Evolutionary conservation across 225 moss, liverwort and hornwort genomes (phyloP).

Genomic region (Lunularia cruciata): DNA sequence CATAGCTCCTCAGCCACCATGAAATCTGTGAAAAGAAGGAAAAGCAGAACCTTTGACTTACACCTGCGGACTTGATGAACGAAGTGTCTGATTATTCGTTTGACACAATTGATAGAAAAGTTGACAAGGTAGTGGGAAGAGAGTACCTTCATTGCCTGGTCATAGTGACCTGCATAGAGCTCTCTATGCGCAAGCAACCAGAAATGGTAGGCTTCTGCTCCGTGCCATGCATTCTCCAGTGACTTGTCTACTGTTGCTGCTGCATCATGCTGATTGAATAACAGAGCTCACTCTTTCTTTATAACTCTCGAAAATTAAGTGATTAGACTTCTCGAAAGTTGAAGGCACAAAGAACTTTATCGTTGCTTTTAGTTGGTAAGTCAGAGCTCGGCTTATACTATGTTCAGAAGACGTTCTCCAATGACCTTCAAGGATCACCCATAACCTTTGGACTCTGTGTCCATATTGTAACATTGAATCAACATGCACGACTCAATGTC

Average conservation of each 20-base stretch:
- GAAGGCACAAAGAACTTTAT: no score
- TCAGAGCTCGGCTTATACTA: no score
- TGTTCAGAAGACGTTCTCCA: no score
- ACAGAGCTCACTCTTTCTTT: neutral
- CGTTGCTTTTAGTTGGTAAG: no score
- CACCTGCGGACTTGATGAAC: neutral
- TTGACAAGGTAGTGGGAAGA: neutral
- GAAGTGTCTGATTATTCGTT: no score
- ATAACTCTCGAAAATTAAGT: no score
- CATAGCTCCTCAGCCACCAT: conserved; percentile 73
- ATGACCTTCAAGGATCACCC: no score
- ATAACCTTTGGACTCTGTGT: no score
- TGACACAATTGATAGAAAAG: no score
- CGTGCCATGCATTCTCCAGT: conserved; percentile 73
- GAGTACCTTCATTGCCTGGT: conserved; percentile 84
- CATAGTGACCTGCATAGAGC: conserved; percentile 70
- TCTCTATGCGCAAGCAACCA: conserved; percentile 82
- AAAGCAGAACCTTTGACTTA: neutral
- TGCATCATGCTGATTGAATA: conserved; percentile 49
- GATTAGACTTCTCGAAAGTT: no score
- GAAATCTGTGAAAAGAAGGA: conserved; percentile 48
- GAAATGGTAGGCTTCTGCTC: conserved; percentile 91
- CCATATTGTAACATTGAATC: no score
- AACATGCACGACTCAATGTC: no score
- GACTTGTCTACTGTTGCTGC: conserved; percentile 51